Evolutionary conservation across 495 filamentous ascomycete genomes (phyloP).

Genomic region (Tuber indicum): DNA sequence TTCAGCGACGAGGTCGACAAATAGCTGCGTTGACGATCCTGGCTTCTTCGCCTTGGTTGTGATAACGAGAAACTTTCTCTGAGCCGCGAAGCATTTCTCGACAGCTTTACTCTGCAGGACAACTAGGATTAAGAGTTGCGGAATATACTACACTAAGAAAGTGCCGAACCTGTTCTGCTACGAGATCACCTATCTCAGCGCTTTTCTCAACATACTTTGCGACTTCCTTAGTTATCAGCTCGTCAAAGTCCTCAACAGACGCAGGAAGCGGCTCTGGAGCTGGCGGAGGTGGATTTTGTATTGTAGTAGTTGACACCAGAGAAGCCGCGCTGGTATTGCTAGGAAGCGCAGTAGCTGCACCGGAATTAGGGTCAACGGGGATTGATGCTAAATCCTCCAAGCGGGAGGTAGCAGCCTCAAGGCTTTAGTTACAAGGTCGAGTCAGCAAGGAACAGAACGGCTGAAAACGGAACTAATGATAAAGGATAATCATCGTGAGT

Average conservation of each 20-base stretch:
- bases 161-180: conserved; percentile 67
- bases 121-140: conserved; percentile 12
- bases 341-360: conserved; percentile 43
- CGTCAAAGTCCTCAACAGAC: conserved; percentile 77
- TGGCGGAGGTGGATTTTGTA: conserved; percentile 45
- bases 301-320: conserved; percentile 11
- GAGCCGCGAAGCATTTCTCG: conserved; percentile 60
- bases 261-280: conserved; percentile 60
- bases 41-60: conserved; percentile 91
- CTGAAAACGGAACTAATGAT: conserved; percentile 29
- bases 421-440: conserved; percentile 52
- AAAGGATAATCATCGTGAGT: conserved; percentile 44
- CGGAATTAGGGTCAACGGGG: conserved; percentile 58
- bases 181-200: conserved; percentile 64
- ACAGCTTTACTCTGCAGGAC: conserved; percentile 38
- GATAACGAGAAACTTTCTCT: conserved; percentile 80
- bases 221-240: conserved; percentile 66
- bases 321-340: conserved; percentile 33
- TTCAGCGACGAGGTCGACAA: conserved; percentile 71
- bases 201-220: conserved; percentile 71
- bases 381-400: conserved; percentile 71
- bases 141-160: not conserved
- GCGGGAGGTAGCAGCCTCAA: conserved; percentile 93
- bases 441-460: conserved; percentile 31
- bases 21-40: conserved; percentile 57